Evolutionary conservation across 2,329 filamentous ascomycete genomes (phyloP).

Genomic region (Westerdykella aurantiaca): DNA sequence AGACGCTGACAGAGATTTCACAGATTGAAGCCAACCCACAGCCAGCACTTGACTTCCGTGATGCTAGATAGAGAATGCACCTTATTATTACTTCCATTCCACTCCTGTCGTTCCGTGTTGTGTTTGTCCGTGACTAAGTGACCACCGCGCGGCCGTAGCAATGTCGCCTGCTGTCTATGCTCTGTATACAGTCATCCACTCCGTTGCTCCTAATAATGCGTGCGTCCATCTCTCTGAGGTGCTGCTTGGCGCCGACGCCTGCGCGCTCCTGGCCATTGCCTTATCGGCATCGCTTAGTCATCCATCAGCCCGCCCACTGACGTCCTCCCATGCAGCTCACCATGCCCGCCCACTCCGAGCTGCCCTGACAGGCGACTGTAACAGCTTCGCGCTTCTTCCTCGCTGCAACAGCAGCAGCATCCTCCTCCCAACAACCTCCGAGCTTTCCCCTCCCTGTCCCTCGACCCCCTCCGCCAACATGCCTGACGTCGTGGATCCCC

Average conservation of each 20-base stretch:
- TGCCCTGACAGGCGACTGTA: slow-evolving; percentile 20
- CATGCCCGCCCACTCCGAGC: slow-evolving; percentile 17
- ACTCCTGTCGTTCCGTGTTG: not conserved
- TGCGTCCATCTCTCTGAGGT: no score
- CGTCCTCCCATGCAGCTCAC: slow-evolving; percentile 7
- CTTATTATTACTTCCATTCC: not conserved
- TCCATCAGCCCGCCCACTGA: slow-evolving; percentile 10
- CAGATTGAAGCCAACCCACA: not conserved
- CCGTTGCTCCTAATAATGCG: no score
- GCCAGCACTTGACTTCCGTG: not conserved
- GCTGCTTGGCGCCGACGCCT: no score
- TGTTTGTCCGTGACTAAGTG: not conserved
- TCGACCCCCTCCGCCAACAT: slow-evolving; percentile 26
- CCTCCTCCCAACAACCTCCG: slow-evolving; percentile 12
- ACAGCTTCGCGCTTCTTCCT: not conserved
- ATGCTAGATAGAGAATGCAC: not conserved
- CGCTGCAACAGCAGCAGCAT: slow-evolving; percentile 13
- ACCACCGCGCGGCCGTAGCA: no score
- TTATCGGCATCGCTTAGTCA: slow-evolving; percentile 2
- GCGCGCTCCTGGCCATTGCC: no score
- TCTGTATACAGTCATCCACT: no score
- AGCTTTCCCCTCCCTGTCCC: slow-evolving; percentile 12
- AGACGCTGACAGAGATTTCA: not conserved
- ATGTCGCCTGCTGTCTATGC: no score
- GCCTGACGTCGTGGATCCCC: slow-evolving; percentile 40